These are phyloP conservation scores for Heliamphora exappendiculata DNA, from an alignment of 148 eudicot species.

Conservation along the genomic window DNA sequence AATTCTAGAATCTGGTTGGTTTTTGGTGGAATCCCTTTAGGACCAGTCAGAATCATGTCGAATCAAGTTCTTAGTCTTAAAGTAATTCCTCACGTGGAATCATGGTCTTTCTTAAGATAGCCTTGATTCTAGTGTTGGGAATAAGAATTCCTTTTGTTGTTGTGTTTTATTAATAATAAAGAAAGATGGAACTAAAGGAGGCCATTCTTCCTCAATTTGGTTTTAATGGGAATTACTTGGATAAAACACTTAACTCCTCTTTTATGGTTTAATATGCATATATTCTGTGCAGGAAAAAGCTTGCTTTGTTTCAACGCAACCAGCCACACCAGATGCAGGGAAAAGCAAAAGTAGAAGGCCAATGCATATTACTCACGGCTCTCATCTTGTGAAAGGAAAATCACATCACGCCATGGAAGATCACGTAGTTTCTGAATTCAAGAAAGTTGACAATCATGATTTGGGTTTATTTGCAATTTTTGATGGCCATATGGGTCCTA, in stretches of 20 bases:
- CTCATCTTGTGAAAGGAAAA: slow-evolving; percentile 56
- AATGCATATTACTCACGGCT: slow-evolving; percentile 45
- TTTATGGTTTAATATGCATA: neutral
- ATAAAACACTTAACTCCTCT: neutral
- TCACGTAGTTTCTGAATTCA: slow-evolving; percentile 42
- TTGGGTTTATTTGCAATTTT: slow-evolving; percentile 61
- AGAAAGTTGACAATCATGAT: slow-evolving; percentile 38
- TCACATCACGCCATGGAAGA: slow-evolving; percentile 67
- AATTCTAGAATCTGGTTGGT: neutral
- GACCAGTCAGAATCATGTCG: neutral
- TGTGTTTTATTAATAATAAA: neutral
- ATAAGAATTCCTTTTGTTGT: neutral
- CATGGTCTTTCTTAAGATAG: too few species aligned
- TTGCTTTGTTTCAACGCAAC: slow-evolving; percentile 12
- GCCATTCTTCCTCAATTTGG: neutral
- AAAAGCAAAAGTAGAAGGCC: slow-evolving; percentile 32
- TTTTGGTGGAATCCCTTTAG: neutral
- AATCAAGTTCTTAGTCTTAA: neutral
- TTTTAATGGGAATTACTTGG: neutral
- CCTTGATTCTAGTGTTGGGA: neutral
- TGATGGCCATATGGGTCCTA: slow-evolving; percentile 67
- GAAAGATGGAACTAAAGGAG: neutral
- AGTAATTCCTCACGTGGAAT: neutral
- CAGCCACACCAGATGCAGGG: slow-evolving; percentile 31
- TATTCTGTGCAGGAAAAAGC: slow-evolving; percentile 12